Conservation (phyloP, 805 yeast species). For the Scheffersomyces amazonensis region DNA sequence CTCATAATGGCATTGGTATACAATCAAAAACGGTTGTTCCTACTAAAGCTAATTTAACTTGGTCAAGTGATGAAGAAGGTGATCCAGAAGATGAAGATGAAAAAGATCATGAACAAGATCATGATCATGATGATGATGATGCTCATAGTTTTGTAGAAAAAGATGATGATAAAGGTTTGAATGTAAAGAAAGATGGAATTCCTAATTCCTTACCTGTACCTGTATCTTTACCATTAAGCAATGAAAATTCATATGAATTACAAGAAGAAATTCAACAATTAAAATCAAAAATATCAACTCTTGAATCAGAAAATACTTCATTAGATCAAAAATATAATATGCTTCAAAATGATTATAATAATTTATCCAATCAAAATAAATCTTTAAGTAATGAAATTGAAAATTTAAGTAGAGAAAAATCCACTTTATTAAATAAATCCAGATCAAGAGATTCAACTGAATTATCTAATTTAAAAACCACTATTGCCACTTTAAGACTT, state of each 20-base stretch:
- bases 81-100: slow-evolving; percentile 26
- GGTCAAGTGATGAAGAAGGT: slow-evolving; percentile 89
- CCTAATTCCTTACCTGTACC: background rate
- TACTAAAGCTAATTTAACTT: slow-evolving; percentile 75
- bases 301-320: slow-evolving; percentile 12
- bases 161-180: background rate
- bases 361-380: slow-evolving; percentile 15
- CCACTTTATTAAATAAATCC: slow-evolving; percentile 1
- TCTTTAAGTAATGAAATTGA: slow-evolving; percentile 18
- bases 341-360: slow-evolving; percentile 21
- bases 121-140: slow-evolving; percentile 1
- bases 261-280: slow-evolving; percentile 31
- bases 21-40: slow-evolving; percentile 78
- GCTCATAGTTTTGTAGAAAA: background rate
- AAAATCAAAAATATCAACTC: slow-evolving; percentile 18
- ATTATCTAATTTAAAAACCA: slow-evolving; percentile 24
- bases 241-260: background rate
- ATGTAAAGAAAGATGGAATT: background rate
- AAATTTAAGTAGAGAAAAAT: slow-evolving; percentile 13
- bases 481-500: slow-evolving; percentile 31
- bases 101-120: slow-evolving; percentile 7
- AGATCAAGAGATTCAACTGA: slow-evolving; percentile 9
- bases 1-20: slow-evolving; percentile 32
- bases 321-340: slow-evolving; percentile 14
- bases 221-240: background rate